Evolutionary conservation across 1,139 yeast species (phyloP).

Genomic region (Kurtzmaniella natalensis): DNA sequence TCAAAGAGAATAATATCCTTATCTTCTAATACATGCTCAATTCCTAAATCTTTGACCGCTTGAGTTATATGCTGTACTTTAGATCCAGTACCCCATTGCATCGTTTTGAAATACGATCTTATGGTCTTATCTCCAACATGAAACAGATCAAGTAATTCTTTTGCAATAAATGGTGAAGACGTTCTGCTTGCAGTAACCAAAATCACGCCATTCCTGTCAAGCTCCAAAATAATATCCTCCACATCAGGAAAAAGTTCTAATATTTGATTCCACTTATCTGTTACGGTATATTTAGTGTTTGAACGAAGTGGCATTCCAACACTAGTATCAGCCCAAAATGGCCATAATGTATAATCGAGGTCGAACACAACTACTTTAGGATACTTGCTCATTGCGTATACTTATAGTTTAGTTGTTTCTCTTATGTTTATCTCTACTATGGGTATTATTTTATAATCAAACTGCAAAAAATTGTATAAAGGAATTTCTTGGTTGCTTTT

Average conservation of each 20-base stretch:
- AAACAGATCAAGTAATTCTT: constrained; percentile 45
- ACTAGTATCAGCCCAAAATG: constrained; percentile 65
- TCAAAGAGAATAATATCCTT: constrained; percentile 62
- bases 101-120: constrained; percentile 42
- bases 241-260: constrained; percentile 60
- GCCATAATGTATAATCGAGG: constrained; percentile 77
- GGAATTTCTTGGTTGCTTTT: too few species aligned
- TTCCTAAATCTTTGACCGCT: constrained; percentile 37
- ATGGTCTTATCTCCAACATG: constrained; percentile 47
- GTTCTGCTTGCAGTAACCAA: constrained; percentile 70
- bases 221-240: constrained; percentile 45
- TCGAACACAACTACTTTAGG: constrained; percentile 70
- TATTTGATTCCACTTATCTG: constrained; percentile 46
- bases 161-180: constrained; percentile 59
- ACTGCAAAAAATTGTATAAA: too few species aligned
- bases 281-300: constrained; percentile 18
- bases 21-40: constrained; percentile 36
- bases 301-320: constrained; percentile 43
- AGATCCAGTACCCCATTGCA: constrained; percentile 68
- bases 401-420: too few species aligned
- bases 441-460: too few species aligned
- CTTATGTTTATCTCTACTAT: too few species aligned
- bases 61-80: constrained; percentile 55
- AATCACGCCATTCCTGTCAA: constrained; percentile 36
- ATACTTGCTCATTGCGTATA: constrained; percentile 20